Base-by-base conservation (phyloP, 192 early-diverging fungal genomes). In the Polychytrium aggregatum region DNA sequence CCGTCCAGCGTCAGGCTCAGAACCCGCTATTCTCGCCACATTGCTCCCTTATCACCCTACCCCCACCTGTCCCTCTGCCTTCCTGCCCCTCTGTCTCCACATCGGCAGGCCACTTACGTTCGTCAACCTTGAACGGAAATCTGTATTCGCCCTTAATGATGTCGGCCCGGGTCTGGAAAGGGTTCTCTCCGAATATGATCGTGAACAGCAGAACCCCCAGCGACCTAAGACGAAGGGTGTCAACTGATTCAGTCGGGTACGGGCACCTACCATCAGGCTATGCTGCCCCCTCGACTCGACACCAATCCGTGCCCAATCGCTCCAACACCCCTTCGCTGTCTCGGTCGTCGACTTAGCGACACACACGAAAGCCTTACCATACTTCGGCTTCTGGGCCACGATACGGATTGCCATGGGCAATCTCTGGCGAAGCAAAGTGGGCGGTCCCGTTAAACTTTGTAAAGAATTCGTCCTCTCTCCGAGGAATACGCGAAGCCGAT, bases 401-500 rank as follows among this genome's bases (percentile, higher is more conserved):
- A 44, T 70, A 72, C 3, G 65, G 21, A 27, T 59, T 11, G 9
- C 54, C 46, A 6, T 51, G 14, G 22, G 41, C 40, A 47, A 73
- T 56, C 54, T 72, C 70, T 6, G 70, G 70, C 24, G 65, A 54
- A 8, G 70, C 70, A 64, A 68, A 72, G 33, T 70, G 70, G 1
- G 53, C 38, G 3, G 70, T 72, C 25, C 70, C 70, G 29, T 59
- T 64, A 38, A 69, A 72, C 36, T 46, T 55, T 3, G 51, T 57
- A 37, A 72, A 72, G 39, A 64, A 72, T 5, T 72, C 44, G 11
- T 48, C 41, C 37, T 48, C 29, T 14, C 9, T 31, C 13, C 27
- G 29, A n/a, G 70, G 70, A 50, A 72, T 72, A 9, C 25, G 22
- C 0, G 68, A 53, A 1, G 70, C 60, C 21, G 63, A 63, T 0